These are phyloP conservation scores for Sclerotinia subarctica DNA, from an alignment of 2,329 filamentous ascomycete genomes.

Conservation along the genomic window DNA sequence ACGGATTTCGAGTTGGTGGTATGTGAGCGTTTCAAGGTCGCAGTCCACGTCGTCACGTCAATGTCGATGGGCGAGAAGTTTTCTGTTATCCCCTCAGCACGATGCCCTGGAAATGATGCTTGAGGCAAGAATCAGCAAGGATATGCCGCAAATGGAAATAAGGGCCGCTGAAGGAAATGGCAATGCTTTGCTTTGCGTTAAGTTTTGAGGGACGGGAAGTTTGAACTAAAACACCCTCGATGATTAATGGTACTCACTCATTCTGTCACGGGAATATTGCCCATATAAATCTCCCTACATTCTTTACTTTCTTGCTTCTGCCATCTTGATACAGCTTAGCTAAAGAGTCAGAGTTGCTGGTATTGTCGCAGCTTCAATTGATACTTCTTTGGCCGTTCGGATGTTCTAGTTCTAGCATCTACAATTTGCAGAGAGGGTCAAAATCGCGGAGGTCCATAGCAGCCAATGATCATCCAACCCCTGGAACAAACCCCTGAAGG, in stretches of 20 bases:
- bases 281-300: conserved; percentile 10
- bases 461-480: conserved; percentile 14
- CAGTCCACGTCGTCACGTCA: conserved; percentile 32
- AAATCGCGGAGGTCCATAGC: conserved; percentile 16
- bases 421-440: conserved; percentile 6
- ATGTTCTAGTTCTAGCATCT: conserved; percentile 1
- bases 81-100: conserved; percentile 32
- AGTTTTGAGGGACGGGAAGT: conserved; percentile 14
- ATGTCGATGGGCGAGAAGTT: conserved; percentile 32
- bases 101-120: conserved; percentile 32
- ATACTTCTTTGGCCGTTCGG: neutral
- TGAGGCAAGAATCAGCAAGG: conserved; percentile 32
- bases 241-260: conserved; percentile 19
- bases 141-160: conserved; percentile 18
- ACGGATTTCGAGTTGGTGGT: conserved; percentile 29
- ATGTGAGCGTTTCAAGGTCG: conserved; percentile 35
- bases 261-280: conserved; percentile 17
- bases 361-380: neutral
- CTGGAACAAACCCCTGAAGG: conserved; percentile 2
- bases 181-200: conserved; percentile 8
- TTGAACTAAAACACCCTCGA: conserved; percentile 13
- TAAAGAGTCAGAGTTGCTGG: neutral
- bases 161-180: neutral
- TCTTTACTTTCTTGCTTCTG: neutral
- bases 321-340: neutral